These are phyloP conservation scores for Yarrowia deformans DNA, from an alignment of 805 yeast genomes.

Conservation along the genomic window DNA sequence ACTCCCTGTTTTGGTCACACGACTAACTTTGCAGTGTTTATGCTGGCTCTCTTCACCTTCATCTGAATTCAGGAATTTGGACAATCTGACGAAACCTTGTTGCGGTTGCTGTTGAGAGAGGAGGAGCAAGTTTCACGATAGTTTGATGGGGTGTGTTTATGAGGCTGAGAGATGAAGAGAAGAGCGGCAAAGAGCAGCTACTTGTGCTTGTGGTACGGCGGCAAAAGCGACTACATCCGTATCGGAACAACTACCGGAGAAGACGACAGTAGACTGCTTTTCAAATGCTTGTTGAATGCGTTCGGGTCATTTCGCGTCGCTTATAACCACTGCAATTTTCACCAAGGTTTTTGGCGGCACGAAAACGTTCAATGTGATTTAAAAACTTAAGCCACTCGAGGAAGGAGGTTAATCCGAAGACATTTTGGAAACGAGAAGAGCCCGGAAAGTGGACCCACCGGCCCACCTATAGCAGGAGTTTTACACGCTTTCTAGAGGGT, in stretches of 20 bases:
- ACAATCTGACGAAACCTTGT: slow-evolving; percentile 4
- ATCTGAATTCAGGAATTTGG: background rate
- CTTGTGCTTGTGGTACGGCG: no score
- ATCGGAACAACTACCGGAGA: slow-evolving; percentile 4
- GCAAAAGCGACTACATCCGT: no score
- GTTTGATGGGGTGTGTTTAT: no score
- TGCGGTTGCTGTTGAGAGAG: background rate
- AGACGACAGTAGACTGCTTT: background rate
- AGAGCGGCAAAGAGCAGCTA: no score
- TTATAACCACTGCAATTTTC: background rate
- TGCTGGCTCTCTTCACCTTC: slow-evolving; percentile 6
- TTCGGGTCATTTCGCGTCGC: slow-evolving; percentile 16
- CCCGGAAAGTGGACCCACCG: slow-evolving; percentile 19
- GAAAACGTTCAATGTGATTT: no score
- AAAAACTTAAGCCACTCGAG: slow-evolving; percentile 15
- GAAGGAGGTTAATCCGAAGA: slow-evolving; percentile 14
- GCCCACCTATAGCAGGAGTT: slow-evolving; percentile 21
- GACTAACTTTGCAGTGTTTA: slow-evolving; percentile 21
- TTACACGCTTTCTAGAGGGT: background rate
- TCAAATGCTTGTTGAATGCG: slow-evolving; percentile 1
- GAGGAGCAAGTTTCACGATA: slow-evolving; percentile 11
- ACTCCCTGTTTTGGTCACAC: slow-evolving; percentile 17
- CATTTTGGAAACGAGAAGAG: background rate
- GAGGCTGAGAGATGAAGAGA: no score
- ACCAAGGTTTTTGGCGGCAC: slow-evolving; percentile 13